Evolutionary conservation across 768 basidiomycete species (phyloP), one percentile per base, ranked within the genome.

Genomic region (Ramaria sp.): DNA sequence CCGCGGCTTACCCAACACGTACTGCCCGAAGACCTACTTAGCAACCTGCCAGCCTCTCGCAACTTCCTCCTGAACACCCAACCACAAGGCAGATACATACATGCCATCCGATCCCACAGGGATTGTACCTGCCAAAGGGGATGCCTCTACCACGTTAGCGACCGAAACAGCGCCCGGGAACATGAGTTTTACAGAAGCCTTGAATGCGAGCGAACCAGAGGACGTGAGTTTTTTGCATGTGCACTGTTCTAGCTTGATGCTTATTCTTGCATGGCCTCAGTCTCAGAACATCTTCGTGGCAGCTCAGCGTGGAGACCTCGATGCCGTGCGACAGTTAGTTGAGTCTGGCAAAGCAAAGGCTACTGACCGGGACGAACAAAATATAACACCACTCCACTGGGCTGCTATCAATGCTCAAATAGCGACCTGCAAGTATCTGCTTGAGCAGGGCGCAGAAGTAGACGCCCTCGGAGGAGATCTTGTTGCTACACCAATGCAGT

Each of bases 311-410:
- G 94, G 94, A 10, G 92, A 95, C 63, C 74, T 91, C 7, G 66
- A 69, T 9, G 70, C 78, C 42, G 70, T 95, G 30, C 78, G 78
- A 6, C 69, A 79, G 51, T 78, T 93, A 57, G 74, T 93, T 41
- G 80, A 84, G 62, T 85, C 83, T 1, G 86, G 86, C 4, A 73
- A 76, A 59, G 86, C 86, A 19, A 75, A 71, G 6, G 86, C 84
- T 19, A 83, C 83, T 13, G 90, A 91, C 69, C 75, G 86, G 49
- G 95, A 98, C 70, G 77, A 79, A 30, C 88, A 95, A 68, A 92
- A 94, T 63, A 90, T 97, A 34, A 95, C 94, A 0, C 87, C 96
- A 1, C 79, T 99, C 1, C 96, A 99, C 67, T 99, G 96, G 96
- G 94, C 96, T 7, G 86, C 94, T 1, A 97, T 98, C 66, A 97